Conservation (phyloP, 768 basidiomycete species). For the Mycena polygramma region DNA sequence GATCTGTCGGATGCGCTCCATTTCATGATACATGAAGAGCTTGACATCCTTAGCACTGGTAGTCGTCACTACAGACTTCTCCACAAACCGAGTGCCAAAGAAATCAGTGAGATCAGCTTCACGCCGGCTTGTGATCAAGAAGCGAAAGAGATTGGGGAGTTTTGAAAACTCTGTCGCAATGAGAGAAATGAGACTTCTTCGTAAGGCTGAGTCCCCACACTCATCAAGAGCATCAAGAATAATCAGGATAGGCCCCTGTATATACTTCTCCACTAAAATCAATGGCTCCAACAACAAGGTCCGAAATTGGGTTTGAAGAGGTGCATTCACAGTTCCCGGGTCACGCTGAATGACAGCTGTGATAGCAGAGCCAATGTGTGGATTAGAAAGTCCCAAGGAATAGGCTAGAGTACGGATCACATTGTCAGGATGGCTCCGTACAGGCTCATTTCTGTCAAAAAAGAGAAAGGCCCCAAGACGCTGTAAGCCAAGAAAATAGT, state of each 20-base stretch:
- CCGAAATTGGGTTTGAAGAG: not conserved
- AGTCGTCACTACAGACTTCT: not conserved
- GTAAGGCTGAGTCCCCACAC: not conserved
- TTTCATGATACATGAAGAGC: not conserved
- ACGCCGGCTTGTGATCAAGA: not conserved
- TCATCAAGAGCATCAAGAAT: conserved; percentile 11
- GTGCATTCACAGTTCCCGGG: not conserved
- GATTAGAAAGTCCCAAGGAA: not conserved
- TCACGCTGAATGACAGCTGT: not conserved
- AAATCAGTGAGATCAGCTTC: not conserved
- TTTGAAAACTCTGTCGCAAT: not conserved
- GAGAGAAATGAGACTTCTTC: not conserved
- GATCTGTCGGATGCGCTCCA: not conserved
- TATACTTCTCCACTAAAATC: not conserved
- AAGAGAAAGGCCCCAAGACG: not conserved
- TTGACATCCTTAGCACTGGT: not conserved
- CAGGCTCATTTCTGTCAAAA: not conserved
- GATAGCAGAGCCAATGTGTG: not conserved
- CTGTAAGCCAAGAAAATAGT: not conserved
- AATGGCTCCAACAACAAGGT: not conserved
- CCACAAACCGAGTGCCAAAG: not conserved
- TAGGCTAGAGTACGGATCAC: not conserved
- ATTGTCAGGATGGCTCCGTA: not conserved
- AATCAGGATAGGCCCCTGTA: conserved; percentile 1
- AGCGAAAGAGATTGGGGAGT: not conserved